Percentiles rank a stretch among this genome's conserved stretches.
These are phyloP conservation scores for Psidium friedrichsthalianum DNA, from an alignment of 345 rosid genomes.

Conservation along the genomic window DNA sequence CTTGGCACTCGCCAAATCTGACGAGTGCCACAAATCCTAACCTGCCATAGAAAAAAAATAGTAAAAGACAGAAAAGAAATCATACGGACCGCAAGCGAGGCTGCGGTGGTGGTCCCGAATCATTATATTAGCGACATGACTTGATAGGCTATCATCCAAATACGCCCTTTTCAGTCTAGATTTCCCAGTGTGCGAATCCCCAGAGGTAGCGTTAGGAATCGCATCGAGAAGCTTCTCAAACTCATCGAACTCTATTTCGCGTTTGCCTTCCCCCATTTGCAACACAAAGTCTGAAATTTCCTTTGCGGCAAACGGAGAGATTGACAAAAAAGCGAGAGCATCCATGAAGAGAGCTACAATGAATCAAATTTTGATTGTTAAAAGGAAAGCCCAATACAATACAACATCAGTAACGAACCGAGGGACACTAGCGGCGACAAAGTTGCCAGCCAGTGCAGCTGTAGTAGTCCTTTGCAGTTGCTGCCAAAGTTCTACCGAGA, in stretches of 20 bases:
- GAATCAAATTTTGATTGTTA: background rate
- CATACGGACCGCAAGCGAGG: too few species aligned
- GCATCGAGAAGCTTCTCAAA: constrained; percentile 60
- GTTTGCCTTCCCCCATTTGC: constrained; percentile 40
- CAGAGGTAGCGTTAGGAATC: constrained; percentile 60
- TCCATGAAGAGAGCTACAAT: background rate
- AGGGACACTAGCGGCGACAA: background rate
- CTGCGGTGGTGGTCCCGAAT: too few species aligned
- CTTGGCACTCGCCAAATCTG: too few species aligned
- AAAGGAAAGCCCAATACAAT: background rate
- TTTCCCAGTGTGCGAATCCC: constrained; percentile 25
- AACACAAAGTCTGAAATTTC: background rate
- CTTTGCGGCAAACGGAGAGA: background rate
- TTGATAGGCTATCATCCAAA: constrained; percentile 4
- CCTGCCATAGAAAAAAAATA: too few species aligned
- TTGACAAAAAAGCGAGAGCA: background rate
- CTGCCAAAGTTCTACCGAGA: background rate
- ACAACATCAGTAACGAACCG: background rate
- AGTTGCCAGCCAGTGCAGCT: background rate
- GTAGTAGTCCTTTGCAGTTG: background rate
- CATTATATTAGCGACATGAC: too few species aligned
- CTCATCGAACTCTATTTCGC: constrained; percentile 52
- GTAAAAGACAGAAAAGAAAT: too few species aligned
- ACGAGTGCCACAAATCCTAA: too few species aligned
- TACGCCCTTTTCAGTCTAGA: constrained; percentile 10